Evolutionary conservation across 352 stramenopile genomes (phyloP).

Genomic region (Hyaloperonospora brassicae): DNA sequence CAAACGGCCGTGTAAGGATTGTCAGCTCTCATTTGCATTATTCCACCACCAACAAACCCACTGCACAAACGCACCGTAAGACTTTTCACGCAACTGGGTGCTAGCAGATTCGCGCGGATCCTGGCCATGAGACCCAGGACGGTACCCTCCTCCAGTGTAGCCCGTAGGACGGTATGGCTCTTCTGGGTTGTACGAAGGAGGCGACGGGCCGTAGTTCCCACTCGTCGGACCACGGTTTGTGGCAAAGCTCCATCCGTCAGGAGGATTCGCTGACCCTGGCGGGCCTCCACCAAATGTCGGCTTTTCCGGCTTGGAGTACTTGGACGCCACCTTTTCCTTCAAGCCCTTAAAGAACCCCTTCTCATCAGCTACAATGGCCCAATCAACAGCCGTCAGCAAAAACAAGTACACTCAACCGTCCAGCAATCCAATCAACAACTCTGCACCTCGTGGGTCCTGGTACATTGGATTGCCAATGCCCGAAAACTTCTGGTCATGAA

Average conservation of each 20-base stretch:
- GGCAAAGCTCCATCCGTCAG: slow-evolving; percentile 78
- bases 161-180: slow-evolving; percentile 63
- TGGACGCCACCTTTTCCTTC: slow-evolving; percentile 78
- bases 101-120: slow-evolving; percentile 57
- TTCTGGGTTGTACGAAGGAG: slow-evolving; percentile 68
- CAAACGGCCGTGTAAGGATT: neutral
- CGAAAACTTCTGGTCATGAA: slow-evolving; percentile 78
- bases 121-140: slow-evolving; percentile 35
- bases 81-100: slow-evolving; percentile 67
- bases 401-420: neutral
- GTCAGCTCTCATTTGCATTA: slow-evolving; percentile 1
- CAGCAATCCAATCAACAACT: neutral
- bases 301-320: slow-evolving; percentile 64
- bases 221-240: slow-evolving; percentile 78
- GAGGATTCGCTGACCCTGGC: slow-evolving; percentile 58
- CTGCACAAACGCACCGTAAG: slow-evolving; percentile 42
- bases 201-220: slow-evolving; percentile 47
- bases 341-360: slow-evolving; percentile 84
- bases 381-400: neutral
- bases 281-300: slow-evolving; percentile 52
- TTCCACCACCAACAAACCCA: neutral
- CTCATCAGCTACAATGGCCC: slow-evolving; percentile 38
- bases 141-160: slow-evolving; percentile 42
- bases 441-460: slow-evolving; percentile 74
- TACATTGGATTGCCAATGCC: slow-evolving; percentile 95